Percentiles rank a stretch among this genome's conserved stretches.
phyloP scores from a whole-genome alignment of 148 eudicot species.

The Vaccinium myrtillus region DNA sequence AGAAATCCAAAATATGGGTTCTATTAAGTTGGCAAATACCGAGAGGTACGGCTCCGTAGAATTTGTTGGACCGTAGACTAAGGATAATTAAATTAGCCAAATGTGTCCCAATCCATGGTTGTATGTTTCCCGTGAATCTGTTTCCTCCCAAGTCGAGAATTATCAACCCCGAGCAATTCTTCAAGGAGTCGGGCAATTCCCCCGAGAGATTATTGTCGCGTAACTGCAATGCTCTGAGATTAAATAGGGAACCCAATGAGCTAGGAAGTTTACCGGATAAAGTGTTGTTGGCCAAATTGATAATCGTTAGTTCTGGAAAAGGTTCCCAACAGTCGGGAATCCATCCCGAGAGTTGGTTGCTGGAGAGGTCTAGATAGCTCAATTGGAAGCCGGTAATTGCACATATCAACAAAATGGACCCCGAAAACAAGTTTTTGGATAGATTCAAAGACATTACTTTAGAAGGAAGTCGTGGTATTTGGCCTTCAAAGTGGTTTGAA shows the following conservation, averaged over 20 bases:
- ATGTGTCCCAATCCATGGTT: slow-evolving; percentile 12
- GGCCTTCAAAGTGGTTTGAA: slow-evolving; percentile 6
- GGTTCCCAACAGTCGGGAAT: slow-evolving; percentile 17
- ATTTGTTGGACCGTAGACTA: slow-evolving; percentile 3
- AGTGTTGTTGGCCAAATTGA: slow-evolving; percentile 12
- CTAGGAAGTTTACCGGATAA: slow-evolving; percentile 15
- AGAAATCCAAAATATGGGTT: slow-evolving; percentile 21
- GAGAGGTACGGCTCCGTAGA: slow-evolving; percentile 17
- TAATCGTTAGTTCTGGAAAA: neutral
- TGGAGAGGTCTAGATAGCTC: no score
- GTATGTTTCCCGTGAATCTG: slow-evolving; percentile 8
- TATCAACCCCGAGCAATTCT: neutral
- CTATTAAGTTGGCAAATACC: slow-evolving; percentile 11
- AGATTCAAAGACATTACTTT: neutral
- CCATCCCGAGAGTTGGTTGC: slow-evolving; percentile 6
- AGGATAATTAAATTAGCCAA: slow-evolving; percentile 8
- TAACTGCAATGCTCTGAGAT: neutral
- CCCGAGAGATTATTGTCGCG: slow-evolving; percentile 2
- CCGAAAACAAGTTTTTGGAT: slow-evolving; percentile 14
- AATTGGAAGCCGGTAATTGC: no score
- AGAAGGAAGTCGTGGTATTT: slow-evolving; percentile 12
- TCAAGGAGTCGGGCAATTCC: slow-evolving; percentile 13
- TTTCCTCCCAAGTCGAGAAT: slow-evolving; percentile 3
- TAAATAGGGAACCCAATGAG: neutral
- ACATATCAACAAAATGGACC: neutral